Percentiles rank a stretch among this genome's conserved stretches.
phyloP scores from a whole-genome alignment of 2,329 filamentous ascomycete species.

The Penicillium freii region DNA sequence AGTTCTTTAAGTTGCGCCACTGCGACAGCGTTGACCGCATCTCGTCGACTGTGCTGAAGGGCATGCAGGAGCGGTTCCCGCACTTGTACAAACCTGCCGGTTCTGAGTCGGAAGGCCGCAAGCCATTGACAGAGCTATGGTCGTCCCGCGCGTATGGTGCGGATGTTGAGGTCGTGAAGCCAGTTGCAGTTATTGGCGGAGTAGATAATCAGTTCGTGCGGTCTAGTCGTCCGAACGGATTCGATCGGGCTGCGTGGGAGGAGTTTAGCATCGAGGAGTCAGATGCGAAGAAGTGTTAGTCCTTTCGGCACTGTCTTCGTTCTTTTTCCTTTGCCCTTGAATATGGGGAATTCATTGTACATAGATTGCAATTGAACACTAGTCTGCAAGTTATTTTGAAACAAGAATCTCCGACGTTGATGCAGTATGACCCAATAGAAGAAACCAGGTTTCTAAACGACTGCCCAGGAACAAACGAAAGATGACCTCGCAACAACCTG shows the following conservation, averaged over 20 bases:
- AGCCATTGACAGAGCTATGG: constrained; percentile 52
- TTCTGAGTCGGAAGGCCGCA: constrained; percentile 26
- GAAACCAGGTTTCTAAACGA: no score
- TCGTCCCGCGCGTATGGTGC: constrained; percentile 45
- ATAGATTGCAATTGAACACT: background rate
- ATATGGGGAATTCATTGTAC: constrained; percentile 1
- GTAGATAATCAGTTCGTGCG: constrained; percentile 51
- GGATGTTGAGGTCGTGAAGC: constrained; percentile 50
- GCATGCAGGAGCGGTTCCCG: constrained; percentile 54
- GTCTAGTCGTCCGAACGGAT: constrained; percentile 53
- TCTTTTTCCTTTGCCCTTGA: background rate
- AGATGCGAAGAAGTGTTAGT: constrained; percentile 28
- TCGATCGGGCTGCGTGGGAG: constrained; percentile 51
- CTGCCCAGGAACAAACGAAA: no score
- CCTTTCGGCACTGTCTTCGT: background rate
- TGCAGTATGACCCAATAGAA: background rate
- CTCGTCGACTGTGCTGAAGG: constrained; percentile 57
- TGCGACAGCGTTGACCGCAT: constrained; percentile 65
- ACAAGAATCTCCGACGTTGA: background rate
- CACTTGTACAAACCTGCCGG: constrained; percentile 49
- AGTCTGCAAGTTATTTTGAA: background rate
- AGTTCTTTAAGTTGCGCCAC: constrained; percentile 59
- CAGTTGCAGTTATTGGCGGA: constrained; percentile 48
- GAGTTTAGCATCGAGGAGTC: constrained; percentile 29
- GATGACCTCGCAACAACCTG: no score